Evolutionary conservation across 192 early-diverging fungal genomes (phyloP), one percentile per base, ranked within the genome.

Genomic region (Rhizoclosmatium sp.): DNA sequence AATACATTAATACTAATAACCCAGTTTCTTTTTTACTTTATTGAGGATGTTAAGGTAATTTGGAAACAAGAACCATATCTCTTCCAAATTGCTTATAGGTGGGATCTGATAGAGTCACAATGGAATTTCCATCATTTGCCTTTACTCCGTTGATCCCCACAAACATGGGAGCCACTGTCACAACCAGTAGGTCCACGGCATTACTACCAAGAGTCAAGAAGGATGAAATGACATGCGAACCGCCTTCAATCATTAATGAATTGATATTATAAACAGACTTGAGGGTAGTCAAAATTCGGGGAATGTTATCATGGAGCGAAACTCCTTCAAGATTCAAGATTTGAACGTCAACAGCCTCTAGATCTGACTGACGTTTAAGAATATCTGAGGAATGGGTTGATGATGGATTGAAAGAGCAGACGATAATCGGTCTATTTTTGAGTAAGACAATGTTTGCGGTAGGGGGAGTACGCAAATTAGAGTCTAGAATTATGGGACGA

Each of bases 221-320:
- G 3, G 90, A 83, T 9, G 88, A 82, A 56, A 96, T 95, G 16
- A 96, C 81, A 40, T 76, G 76, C 0, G 93, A 88, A n/a, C 95
- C 95, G 47, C 95, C 95, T 88, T 96, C 95, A 7, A 96, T 92
- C 95, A 96, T 96, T 47, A 96, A 54, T 0, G 82, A 31, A 10
- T 65, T 45, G 9, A 93, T 87, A 40, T 86, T 80, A 65, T 80
- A 60, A 3, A 31, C 42, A 46, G 44, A 23, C 61, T 80, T 71
- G 69, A 80, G 69, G 31, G 31, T 0, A 31, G 31, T 31, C 31
- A 31, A 31, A 31, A 31, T 31, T 31, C 31, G 31, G 31, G 31
- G 31, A 31, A 31, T 31, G 31, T 31, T 31, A 31, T 31, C 31
- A 31, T 31, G 31, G 31, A 31, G 31, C 31, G 31, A 31, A 31